Base-by-base conservation (phyloP, 2,329 filamentous ascomycete genomes). In the Stagonosporopsis rhizophila region DNA sequence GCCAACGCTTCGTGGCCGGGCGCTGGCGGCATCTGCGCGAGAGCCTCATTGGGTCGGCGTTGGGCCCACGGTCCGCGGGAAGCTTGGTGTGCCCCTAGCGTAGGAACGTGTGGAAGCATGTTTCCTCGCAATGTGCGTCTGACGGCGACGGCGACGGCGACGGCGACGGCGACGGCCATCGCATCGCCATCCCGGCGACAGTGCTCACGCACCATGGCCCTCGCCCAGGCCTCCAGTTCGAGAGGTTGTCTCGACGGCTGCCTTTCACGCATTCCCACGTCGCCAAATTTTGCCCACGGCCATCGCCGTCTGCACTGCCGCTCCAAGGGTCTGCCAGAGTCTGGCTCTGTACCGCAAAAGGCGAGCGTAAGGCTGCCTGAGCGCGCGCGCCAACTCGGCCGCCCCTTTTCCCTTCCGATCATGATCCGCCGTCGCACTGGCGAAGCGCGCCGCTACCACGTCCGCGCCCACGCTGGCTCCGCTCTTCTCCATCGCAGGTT, bases 381-480 rank as follows among this genome's bases (percentile, higher is more conserved):
- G 51, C 62, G 57, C 52, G 57, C 52, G 50, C 60, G 54, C 56
- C 51, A 60, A 59, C 58, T 56, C 51, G 44, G 52, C 49, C 59
- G 52, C 66, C 60, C 65, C 64, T 60, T 65, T 68, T 63, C 62
- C 59, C 50, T 60, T 47, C 42, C 42, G 47, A 51, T 28, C 39
- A 51, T 53, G 48, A 60, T 48, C 35, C 59, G 34, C 35, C 59
- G 34, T 56, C 38, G 45, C 52, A 57, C 61, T 65, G 61, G 65
- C 64, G 64, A 65, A 66, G 62, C 56, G 62, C 56, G 54, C 64
- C 60, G 50, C 42, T 49, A 52, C 39, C 52, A 51, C 59, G 55
- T 58, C 55, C 54, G 61, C 60, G 47, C 59, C 35, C 35, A 59
- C 58, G 60, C 63, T 42, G 60, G 62, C 63, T 47, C 56, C 44